Conservation (phyloP, 2,329 filamentous ascomycete species). For the Exophiala spinifera region DNA sequence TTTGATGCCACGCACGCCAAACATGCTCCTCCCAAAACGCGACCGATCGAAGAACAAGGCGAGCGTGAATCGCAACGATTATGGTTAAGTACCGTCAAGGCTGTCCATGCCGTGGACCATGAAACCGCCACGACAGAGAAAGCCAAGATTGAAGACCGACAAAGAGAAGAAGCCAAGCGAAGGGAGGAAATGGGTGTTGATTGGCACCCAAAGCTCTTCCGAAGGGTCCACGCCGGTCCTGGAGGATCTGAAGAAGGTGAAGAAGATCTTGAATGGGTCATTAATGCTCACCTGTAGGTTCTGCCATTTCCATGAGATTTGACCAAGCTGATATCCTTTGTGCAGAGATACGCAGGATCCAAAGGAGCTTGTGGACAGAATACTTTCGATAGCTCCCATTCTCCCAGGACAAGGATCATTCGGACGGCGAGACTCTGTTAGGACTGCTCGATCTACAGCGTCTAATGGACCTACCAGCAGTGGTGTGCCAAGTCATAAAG, state of each 20-base stretch:
- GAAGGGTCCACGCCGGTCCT: slow-evolving; percentile 66
- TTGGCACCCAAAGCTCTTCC: slow-evolving; percentile 86
- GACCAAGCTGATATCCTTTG: slow-evolving; percentile 2
- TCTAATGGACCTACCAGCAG: neutral
- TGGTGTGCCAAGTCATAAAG: neutral
- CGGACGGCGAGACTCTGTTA: slow-evolving; percentile 34
- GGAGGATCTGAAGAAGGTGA: slow-evolving; percentile 74
- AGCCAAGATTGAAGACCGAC: slow-evolving; percentile 89
- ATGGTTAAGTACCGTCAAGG: slow-evolving; percentile 77
- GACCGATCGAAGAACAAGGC: slow-evolving; percentile 80
- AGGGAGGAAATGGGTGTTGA: slow-evolving; percentile 75
- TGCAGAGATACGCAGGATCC: slow-evolving; percentile 21
- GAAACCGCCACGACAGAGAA: slow-evolving; percentile 90
- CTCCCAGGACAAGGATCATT: slow-evolving; percentile 68
- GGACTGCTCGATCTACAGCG: slow-evolving; percentile 3
- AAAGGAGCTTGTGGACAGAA: slow-evolving; percentile 58
- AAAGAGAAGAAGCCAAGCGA: slow-evolving; percentile 81
- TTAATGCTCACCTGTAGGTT: slow-evolving; percentile 77
- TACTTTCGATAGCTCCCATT: slow-evolving; percentile 81
- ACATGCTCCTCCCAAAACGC: slow-evolving; percentile 67
- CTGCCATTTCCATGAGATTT: neutral
- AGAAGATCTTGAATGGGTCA: slow-evolving; percentile 91
- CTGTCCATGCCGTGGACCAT: slow-evolving; percentile 81
- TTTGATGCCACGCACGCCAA: slow-evolving; percentile 82
- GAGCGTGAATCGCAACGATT: slow-evolving; percentile 86